These are phyloP conservation scores for Pseudopyrenochaeta lycopersici DNA, from an alignment of 2,329 filamentous ascomycete genomes.

Conservation along the genomic window DNA sequence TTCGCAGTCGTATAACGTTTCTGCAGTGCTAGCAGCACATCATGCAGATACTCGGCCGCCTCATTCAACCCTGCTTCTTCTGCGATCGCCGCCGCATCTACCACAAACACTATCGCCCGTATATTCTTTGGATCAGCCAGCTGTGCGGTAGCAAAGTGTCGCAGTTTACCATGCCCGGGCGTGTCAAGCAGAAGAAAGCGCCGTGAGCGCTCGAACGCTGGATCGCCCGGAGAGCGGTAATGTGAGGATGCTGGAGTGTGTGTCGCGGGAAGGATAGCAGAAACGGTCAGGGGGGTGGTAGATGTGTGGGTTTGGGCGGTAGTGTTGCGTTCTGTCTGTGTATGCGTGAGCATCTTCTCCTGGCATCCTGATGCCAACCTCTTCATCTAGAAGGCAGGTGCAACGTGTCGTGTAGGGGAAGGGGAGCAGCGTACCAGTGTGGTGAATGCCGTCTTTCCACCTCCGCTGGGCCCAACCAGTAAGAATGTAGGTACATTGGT, in stretches of 20 bases:
- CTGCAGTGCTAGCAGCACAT: conserved; percentile 84
- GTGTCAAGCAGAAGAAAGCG: conserved; percentile 86
- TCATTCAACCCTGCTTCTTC: conserved; percentile 66
- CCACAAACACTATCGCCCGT: conserved; percentile 81
- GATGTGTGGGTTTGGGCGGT: conserved; percentile 62
- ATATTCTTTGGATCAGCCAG: conserved; percentile 61
- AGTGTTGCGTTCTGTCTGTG: conserved; percentile 65
- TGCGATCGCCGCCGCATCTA: conserved; percentile 74
- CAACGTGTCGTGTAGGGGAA: not conserved
- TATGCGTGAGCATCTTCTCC: not conserved
- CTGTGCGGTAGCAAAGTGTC: conserved; percentile 69
- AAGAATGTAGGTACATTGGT: conserved; percentile 76
- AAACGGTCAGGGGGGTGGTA: conserved; percentile 60
- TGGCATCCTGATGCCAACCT: not conserved
- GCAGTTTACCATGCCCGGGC: conserved; percentile 94
- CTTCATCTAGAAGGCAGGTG: not conserved
- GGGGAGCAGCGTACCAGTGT: conserved; percentile 67
- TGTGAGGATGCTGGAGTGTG: conserved; percentile 67
- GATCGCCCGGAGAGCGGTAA: conserved; percentile 73
- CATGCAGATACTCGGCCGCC: conserved; percentile 86
- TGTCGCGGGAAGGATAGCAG: conserved; percentile 65
- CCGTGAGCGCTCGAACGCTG: conserved; percentile 62
- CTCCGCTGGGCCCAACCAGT: conserved; percentile 80
- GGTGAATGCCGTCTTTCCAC: conserved; percentile 89
- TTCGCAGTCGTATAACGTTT: conserved; percentile 69